Base-by-base conservation (phyloP, 257 asterid genomes). In the Rauvolfia tetraphylla region DNA sequence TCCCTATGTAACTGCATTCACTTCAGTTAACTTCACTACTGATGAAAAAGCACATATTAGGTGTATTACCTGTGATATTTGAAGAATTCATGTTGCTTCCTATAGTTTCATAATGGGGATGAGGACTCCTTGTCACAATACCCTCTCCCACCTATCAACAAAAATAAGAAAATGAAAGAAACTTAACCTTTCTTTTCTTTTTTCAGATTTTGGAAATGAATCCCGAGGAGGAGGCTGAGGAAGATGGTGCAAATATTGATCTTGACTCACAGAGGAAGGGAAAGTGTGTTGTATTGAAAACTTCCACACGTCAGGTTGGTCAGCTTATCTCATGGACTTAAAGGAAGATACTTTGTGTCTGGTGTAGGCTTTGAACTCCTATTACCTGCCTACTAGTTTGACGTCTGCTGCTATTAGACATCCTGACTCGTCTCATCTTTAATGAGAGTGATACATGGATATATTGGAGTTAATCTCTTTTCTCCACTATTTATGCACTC, bases 231-330 rank as follows among this genome's bases (percentile, higher is more conserved):
- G 99, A 95, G 72, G 98, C 96, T 70, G 99, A 95, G 82, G 99
- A 95, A 83, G 99, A 95, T 80, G 99, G 99, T 76, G 99, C 97
- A 56, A 92, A 93, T 75, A 95, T 95, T 78, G 98, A 95, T 86
- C 98, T 95, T 38, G 99, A 95, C 82, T 93, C 99, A 6, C 99
- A 95, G 78, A 90, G 97, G 87, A 95, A 93, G 92, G 99, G 98
- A 11, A 95, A 95, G 82, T 92, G 99, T 54, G 99, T 95, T 54
- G 99, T 92, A 34, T 88, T 95, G 76, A 95, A 95, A 87, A 95
- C 98, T 70, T 92, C 98, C 56, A 90, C 99, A 0, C 97, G 99
- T 67, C 99, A 95, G 96, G 99, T 95, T 72, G 73, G 80, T 74
- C 20, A 42, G 72, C 78, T 62, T 71, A 63, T 63, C n/a, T n/a